Evolutionary conservation across 2,329 filamentous ascomycete genomes (phyloP).

Genomic region (Dactylonectria estremocensis): DNA sequence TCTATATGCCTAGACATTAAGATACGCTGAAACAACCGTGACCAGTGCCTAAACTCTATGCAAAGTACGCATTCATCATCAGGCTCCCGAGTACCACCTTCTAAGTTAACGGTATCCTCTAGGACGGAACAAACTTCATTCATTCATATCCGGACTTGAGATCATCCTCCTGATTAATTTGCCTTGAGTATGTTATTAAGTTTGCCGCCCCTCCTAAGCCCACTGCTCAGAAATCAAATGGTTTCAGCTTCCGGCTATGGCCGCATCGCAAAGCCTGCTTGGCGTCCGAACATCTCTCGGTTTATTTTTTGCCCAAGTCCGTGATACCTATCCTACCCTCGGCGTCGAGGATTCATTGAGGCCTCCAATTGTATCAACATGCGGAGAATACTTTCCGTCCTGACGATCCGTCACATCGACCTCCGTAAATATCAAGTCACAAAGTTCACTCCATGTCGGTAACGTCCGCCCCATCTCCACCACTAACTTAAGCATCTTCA

Average conservation of each 20-base stretch:
- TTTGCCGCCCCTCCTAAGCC: neutral
- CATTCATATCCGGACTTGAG: neutral
- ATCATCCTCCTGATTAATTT: neutral
- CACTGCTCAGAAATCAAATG: neutral
- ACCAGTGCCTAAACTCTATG: neutral
- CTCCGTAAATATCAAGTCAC: neutral
- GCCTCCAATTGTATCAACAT: slow-evolving; percentile 1
- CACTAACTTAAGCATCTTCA: slow-evolving; percentile 1
- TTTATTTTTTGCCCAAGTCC: neutral
- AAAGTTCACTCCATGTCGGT: neutral
- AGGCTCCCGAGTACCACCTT: neutral
- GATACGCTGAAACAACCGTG: neutral
- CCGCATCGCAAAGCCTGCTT: neutral
- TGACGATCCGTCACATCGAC: slow-evolving; percentile 1
- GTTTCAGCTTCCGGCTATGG: neutral
- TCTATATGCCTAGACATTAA: neutral
- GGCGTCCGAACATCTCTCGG: neutral
- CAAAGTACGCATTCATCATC: neutral
- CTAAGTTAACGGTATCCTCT: neutral
- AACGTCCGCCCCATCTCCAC: neutral
- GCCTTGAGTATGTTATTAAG: neutral
- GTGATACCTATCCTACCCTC: neutral
- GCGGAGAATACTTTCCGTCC: neutral
- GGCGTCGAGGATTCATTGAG: neutral
- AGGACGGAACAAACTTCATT: neutral